Evolutionary conservation across 257 asterid species (phyloP), one percentile per base, ranked within the genome.

Genomic region (Striga asiatica): DNA sequence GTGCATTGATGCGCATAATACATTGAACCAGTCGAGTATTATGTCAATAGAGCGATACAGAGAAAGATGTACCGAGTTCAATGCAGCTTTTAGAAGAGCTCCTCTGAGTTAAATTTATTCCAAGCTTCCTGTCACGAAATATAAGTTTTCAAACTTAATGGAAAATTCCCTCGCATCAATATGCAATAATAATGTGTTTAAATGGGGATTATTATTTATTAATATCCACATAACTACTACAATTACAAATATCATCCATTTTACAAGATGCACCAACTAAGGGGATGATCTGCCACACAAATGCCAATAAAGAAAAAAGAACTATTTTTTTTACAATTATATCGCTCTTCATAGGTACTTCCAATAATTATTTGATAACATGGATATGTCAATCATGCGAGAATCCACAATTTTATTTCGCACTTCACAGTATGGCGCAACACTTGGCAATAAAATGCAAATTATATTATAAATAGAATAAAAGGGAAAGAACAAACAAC

Each of bases 31-130:
- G 54, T 53, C 16, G 38, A 29, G 64, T 25, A 59, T 52, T 62
- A 34, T 58, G 24, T 62, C 52, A 69, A 54, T 37, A 47, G 52
- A 50, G 64, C 32, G 62, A 58, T 52, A 32, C 45, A 24, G 66
- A 58, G 19, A 72, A 59, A 46, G 60, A 29, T 59, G 18, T 51
- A 51, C 66, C 35, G 67, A 68, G 68, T 43, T 61, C 37, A 50
- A 23, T 42, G 58, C 60, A 24, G 60, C 38, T 16, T 61, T 79
- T 80, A 93, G 81, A 85, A 93, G 65, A 93, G 99, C 91, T 93
- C 99, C 94, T 93, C 99, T 4, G 99, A 93, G 75, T 88, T 93
- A 28, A 93, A 85, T 71, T 93, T 93, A 78, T 93, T 93, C 99
- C 99, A 93, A 5, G 99, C 88, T 69, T 88, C 99, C 99, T 93